Conservation (phyloP, 73 alveolate species). For the Uronychia binucleata region DNA sequence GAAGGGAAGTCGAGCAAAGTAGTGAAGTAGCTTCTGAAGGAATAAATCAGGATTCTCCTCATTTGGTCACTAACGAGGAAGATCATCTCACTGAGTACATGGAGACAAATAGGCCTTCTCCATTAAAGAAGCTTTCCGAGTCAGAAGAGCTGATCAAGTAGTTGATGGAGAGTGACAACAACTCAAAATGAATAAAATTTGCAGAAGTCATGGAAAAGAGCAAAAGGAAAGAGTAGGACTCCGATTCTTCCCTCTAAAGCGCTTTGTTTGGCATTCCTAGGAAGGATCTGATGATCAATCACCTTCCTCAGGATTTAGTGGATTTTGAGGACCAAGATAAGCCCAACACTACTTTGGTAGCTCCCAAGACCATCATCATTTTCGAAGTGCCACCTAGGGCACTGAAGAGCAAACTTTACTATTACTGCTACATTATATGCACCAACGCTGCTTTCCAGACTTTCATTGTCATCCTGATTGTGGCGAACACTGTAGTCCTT, state of each 20-base stretch:
- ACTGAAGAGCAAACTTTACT: background rate
- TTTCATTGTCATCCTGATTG: background rate
- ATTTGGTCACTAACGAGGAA: no score
- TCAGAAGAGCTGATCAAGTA: no score
- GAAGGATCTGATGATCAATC: background rate
- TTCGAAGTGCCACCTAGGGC: background rate
- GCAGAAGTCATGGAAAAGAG: no score
- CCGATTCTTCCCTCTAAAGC: background rate
- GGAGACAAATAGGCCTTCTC: no score
- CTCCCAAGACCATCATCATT: no score
- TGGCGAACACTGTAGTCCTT: conserved; percentile 59
- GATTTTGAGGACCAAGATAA: background rate
- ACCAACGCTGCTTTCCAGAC: background rate
- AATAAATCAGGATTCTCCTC: no score
- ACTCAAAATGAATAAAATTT: no score
- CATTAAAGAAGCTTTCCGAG: no score
- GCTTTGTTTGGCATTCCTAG: background rate
- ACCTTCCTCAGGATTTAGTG: background rate
- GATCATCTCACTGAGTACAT: no score
- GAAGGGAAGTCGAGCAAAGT: background rate
- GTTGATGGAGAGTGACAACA: no score
- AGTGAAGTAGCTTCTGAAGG: no score
- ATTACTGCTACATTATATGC: background rate
- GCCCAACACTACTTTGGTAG: no score
- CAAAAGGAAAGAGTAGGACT: background rate